Evolutionary conservation across 495 filamentous ascomycete species (phyloP), one percentile per base, ranked within the genome.

Genomic region (Penicillium paradoxum): DNA sequence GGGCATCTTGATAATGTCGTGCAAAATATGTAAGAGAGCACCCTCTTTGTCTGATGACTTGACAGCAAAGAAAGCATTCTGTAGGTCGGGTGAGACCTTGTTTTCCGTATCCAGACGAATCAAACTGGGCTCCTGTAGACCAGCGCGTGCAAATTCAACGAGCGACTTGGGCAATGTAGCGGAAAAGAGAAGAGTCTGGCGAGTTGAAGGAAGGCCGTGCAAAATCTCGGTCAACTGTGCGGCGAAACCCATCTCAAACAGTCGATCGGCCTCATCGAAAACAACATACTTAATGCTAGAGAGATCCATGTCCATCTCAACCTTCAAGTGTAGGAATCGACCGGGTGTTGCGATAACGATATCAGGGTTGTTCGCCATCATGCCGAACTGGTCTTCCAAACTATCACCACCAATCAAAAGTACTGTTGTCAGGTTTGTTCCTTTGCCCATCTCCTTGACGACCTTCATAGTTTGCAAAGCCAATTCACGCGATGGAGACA

Each of bases 191-290:
- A 97, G 77, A 1, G 91, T 98, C 61, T 98, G 93, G 21, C 95
- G 80, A 33, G 83, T 84, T 6, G 83, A 67, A 6, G 93, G 93
- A 32, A 98, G 75, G 2, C 90, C 85, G 66, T 96, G 84, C 39
- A 97, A 70, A 77, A 98, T 97, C 69, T 98, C 95, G 2, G 86
- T 86, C 41, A 98, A 76, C 64, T 98, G 95, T 6, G 87, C 83
- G 15, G 89, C 89, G 67, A 98, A 98, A 54, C 93, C 93, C 90
- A 97, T 95, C 70, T 98, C 93, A 70, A 97, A 98, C 2, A 98
- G 75, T 42, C 93, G 79, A 76, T 98, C 93, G 13, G 93, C 93
- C 65, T 98, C 93, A 67, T 98, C 93, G 41, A 98, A 97, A 27
- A 97, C 93, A 22, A 95, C 88, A 62, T 97, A 98, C 40, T 80